Conservation (phyloP, 306 rosid genomes). For the Delonix regia region DNA sequence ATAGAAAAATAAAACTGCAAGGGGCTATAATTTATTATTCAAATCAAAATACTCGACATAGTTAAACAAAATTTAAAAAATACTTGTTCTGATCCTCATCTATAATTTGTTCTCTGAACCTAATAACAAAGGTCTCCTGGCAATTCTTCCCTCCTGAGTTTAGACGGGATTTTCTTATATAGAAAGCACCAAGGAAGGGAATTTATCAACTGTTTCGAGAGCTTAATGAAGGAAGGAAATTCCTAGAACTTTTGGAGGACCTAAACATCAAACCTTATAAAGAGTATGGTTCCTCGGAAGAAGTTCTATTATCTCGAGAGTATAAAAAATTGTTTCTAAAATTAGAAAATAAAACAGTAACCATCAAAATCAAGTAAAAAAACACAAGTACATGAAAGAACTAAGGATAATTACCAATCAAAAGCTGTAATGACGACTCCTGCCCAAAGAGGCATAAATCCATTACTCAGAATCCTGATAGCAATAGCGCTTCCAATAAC, state of each 20-base stretch:
- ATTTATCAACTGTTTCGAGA: background rate
- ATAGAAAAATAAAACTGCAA: constrained; percentile 83
- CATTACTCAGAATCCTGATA: constrained; percentile 79
- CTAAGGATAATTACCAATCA: constrained; percentile 62
- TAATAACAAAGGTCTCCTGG: background rate
- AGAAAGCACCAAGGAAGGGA: background rate
- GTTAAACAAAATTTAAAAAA: background rate
- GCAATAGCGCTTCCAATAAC: constrained; percentile 98
- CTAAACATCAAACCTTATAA: background rate
- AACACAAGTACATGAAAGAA: background rate
- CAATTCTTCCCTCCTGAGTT: background rate
- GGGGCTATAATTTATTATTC: constrained; percentile 26
- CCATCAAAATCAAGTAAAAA: background rate
- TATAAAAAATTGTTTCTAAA: background rate
- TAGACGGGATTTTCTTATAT: background rate
- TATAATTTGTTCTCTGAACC: background rate
- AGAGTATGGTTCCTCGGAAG: background rate
- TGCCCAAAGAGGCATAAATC: constrained; percentile 84
- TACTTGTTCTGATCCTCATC: background rate
- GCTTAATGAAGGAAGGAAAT: background rate
- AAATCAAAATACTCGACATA: constrained; percentile 4
- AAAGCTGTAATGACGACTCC: constrained; percentile 88
- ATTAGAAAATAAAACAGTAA: background rate
- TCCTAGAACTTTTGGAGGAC: background rate
- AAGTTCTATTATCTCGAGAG: background rate